These are phyloP conservation scores for Colletotrichum magnum DNA, from an alignment of 2,329 filamentous ascomycete species.

Conservation along the genomic window DNA sequence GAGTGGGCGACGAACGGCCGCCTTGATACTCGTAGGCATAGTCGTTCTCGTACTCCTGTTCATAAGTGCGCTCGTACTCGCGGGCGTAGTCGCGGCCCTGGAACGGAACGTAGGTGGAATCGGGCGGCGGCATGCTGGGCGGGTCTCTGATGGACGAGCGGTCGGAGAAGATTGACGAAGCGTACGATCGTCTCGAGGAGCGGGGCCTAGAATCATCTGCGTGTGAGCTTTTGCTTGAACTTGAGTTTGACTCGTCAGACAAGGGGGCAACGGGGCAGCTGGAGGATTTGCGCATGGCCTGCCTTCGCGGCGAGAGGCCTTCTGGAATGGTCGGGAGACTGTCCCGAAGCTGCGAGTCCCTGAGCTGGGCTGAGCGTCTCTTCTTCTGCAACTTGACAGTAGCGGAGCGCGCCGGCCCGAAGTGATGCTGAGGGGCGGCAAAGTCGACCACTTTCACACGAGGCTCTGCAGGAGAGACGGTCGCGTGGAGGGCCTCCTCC, in stretches of 20 bases:
- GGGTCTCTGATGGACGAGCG: constrained; percentile 70
- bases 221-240: constrained; percentile 61
- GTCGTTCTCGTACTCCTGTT: constrained; percentile 37
- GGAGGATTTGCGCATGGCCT: constrained; percentile 53
- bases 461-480: constrained; percentile 41
- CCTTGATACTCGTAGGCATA: constrained; percentile 36
- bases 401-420: constrained; percentile 38
- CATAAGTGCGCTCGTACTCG: constrained; percentile 46
- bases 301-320: constrained; percentile 62
- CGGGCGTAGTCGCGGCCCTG: constrained; percentile 58
- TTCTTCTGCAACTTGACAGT: constrained; percentile 69
- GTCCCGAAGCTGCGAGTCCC: constrained; percentile 52
- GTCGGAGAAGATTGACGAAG: constrained; percentile 65
- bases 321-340: constrained; percentile 66
- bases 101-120: constrained; percentile 74
- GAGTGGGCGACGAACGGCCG: constrained; percentile 62
- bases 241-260: constrained; percentile 43
- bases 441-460: constrained; percentile 15
- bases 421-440: constrained; percentile 42
- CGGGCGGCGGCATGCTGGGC: constrained; percentile 72
- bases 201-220: constrained; percentile 58
- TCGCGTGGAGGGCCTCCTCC: constrained; percentile 49
- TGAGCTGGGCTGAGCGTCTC: constrained; percentile 45
- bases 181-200: constrained; percentile 63
- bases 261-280: constrained; percentile 43